phyloP scores from a whole-genome alignment of 768 basidiomycete species.

The Termitomyces titanicus region DNA sequence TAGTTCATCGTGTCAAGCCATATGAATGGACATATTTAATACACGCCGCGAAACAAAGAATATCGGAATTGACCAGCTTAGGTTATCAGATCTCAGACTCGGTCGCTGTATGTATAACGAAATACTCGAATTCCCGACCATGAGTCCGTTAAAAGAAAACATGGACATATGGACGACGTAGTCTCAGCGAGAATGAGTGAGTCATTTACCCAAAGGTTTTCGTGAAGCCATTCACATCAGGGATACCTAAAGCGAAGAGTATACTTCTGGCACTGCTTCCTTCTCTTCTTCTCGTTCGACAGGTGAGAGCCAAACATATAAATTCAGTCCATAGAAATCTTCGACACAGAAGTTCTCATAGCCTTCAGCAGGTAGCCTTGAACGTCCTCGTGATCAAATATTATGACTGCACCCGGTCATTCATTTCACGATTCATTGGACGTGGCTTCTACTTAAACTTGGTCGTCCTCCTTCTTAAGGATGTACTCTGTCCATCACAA shows the following conservation, averaged over 20 bases:
- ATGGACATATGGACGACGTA: background rate
- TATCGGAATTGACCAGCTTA: background rate
- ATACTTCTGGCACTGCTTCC: background rate
- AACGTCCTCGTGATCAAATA: slow-evolving; percentile 3
- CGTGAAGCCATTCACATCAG: background rate
- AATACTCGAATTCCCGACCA: no score
- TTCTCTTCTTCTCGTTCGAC: background rate
- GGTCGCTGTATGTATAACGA: background rate
- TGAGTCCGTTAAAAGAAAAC: background rate
- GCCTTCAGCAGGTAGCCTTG: background rate
- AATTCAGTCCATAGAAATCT: background rate
- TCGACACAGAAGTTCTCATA: background rate
- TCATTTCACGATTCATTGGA: background rate
- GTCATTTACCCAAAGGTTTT: background rate
- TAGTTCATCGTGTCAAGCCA: background rate
- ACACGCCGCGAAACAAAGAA: background rate
- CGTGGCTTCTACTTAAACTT: background rate
- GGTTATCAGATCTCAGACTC: no score
- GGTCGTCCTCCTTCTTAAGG: background rate
- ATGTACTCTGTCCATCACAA: slow-evolving; percentile 15
- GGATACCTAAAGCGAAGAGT: background rate
- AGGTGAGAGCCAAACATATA: background rate
- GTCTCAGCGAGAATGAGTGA: background rate
- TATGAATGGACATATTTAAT: background rate
- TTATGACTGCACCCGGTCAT: slow-evolving; percentile 8